A percentile compares a stretch with the other conserved stretches of the same genome.
Conservation (phyloP, 352 stramenopile species). For the Hyphochytrium catenoides region DNA sequence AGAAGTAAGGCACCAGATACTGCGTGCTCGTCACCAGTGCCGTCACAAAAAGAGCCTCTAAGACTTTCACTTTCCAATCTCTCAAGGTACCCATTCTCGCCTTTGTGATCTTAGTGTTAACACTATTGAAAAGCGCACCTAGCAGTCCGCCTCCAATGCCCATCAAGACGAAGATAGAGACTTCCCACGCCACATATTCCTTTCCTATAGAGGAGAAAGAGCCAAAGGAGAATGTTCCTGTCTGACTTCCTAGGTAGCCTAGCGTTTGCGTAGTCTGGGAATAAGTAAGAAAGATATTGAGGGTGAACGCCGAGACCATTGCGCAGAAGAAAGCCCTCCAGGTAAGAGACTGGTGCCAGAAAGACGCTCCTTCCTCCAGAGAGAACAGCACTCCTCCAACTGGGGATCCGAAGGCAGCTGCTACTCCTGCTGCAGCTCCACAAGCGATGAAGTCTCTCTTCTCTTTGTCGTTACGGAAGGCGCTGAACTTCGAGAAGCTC, state of each 20-base stretch:
- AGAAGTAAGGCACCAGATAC: no score
- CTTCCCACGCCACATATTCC: constrained; percentile 77
- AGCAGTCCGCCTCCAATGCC: constrained; percentile 88
- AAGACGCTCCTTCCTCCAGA: constrained; percentile 91
- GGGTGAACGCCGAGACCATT: constrained; percentile 65
- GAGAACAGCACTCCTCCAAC: constrained; percentile 94
- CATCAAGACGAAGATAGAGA: constrained; percentile 87
- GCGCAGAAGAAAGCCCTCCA: constrained; percentile 93
- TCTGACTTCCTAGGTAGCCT: constrained; percentile 41
- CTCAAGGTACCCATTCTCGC: no score
- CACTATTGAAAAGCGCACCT: constrained; percentile 84
- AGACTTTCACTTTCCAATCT: no score
- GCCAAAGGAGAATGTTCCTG: constrained; percentile 55
- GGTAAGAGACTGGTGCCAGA: constrained; percentile 93
- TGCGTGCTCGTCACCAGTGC: no score
- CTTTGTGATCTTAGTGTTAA: constrained; percentile 76
- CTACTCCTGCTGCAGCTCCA: constrained; percentile 86
- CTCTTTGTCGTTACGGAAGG: constrained; percentile 80
- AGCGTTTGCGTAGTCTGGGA: constrained; percentile 12
- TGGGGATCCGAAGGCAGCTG: constrained; percentile 86
- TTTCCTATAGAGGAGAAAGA: constrained; percentile 62
- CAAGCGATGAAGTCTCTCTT: constrained; percentile 94
- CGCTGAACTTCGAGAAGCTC: constrained; percentile 64
- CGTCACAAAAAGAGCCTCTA: background rate
- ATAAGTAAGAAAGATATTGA: constrained; percentile 61